Evolutionary conservation across 2,329 filamentous ascomycete genomes (phyloP), one percentile per base, ranked within the genome.

Genomic region (Botrytis hyacinthi): DNA sequence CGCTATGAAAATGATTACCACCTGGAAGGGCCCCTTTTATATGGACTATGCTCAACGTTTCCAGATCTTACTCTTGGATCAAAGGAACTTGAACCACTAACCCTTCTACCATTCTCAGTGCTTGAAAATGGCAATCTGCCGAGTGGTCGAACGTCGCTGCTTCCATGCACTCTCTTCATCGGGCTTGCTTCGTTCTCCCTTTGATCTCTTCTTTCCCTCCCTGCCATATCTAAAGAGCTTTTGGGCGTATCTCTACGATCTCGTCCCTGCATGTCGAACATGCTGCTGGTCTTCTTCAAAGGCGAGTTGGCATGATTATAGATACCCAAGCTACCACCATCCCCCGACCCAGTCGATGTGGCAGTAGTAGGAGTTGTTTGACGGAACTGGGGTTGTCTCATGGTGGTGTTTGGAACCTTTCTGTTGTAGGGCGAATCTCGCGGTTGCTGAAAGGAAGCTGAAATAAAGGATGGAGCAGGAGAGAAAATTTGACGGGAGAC

Each of bases 241-340:
- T 86, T 84, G 2, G 89, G 89, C 54, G 87, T 87, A 12, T 81
- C 79, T 37, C 83, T 82, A 16, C 79, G 82, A 22, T 77, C 80
- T 69, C 80, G 81, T 77, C 79, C 82, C 77, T 85, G 84, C 61
- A 89, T 84, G 73, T 92, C 82, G 82, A 89, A 82, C 84, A 93
- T 78, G 85, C 89, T 89, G 22, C 85, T 85, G 2, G 92, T 87
- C 81, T 97, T 97, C 78, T 94, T 92, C 20, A 98, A 82, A 0
- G 95, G 95, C 18, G 93, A 97, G 59, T 91, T 92, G 9, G 90
- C 90, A 81, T 97, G 93, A 9, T 88, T 91, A 81, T 91, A 94
- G 1, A 97, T 87, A 22, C 95, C 94, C 68, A 97, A 84, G 80
- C 88, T 95, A 3, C 95, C 94, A 26, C 94, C 94, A 80, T 91